phyloP scores from a whole-genome alignment of 495 filamentous ascomycete genomes.

The Saxophila tyrrhenica region DNA sequence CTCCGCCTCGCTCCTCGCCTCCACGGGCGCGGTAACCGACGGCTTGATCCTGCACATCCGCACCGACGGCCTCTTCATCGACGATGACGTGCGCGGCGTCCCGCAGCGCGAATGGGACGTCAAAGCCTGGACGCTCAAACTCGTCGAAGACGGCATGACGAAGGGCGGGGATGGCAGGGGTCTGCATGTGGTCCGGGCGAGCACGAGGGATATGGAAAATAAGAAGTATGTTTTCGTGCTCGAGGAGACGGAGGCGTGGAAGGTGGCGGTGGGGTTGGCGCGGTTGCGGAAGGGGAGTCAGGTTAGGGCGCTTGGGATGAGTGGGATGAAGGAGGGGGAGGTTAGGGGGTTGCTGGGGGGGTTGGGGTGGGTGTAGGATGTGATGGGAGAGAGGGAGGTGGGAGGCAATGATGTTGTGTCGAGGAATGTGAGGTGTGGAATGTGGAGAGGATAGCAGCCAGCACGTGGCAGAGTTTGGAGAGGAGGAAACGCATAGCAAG shows the following conservation, averaged over 20 bases:
- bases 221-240: conserved; percentile 76
- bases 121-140: conserved; percentile 92
- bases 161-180: neutral
- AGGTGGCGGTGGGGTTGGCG: conserved; percentile 72
- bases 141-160: conserved; percentile 63
- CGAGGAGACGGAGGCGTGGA: conserved; percentile 79
- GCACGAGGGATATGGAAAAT: conserved; percentile 70
- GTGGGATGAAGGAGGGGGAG: conserved; percentile 41
- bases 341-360: conserved; percentile 47
- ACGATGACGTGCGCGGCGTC: conserved; percentile 80
- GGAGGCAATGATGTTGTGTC: too few species aligned
- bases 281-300: conserved; percentile 60
- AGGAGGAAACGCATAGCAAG: too few species aligned
- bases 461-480: neutral
- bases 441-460: neutral
- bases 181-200: conserved; percentile 72
- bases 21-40: conserved; percentile 66
- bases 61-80: conserved; percentile 88
- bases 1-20: conserved; percentile 66
- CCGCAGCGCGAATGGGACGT: conserved; percentile 94
- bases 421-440: neutral
- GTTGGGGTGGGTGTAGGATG: conserved; percentile 48
- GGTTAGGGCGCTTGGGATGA: conserved; percentile 33
- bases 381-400: too few species aligned
- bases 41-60: conserved; percentile 75